A percentile compares a stretch with the other conserved stretches of the same genome.
phyloP scores from a whole-genome alignment of 176 grass and related monocot species.

The Leersia perrieri region DNA sequence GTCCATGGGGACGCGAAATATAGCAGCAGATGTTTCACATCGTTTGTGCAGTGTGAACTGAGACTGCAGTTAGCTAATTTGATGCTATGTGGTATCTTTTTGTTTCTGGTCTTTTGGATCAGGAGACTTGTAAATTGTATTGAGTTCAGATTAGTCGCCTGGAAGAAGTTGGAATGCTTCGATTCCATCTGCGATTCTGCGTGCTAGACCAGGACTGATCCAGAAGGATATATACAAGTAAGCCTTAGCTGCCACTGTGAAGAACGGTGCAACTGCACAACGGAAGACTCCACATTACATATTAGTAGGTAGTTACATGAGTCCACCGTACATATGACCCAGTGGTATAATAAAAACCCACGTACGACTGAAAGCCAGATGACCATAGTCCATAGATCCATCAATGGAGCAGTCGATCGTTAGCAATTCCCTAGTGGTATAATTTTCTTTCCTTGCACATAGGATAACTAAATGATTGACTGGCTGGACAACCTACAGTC shows the following conservation, averaged over 20 bases:
- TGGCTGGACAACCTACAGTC: background rate
- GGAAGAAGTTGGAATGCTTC: background rate
- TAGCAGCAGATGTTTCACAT: conserved; percentile 10
- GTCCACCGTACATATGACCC: too few relatives aligned
- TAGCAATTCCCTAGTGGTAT: too few relatives aligned
- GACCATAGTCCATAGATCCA: too few relatives aligned
- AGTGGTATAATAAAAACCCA: too few relatives aligned
- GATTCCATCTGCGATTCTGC: background rate
- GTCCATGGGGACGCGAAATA: background rate
- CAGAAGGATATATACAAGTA: background rate
- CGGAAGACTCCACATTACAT: too few relatives aligned
- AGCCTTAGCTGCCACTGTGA: background rate
- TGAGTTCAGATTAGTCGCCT: background rate
- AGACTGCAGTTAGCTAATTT: background rate
- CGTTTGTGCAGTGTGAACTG: background rate
- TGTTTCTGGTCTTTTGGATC: background rate
- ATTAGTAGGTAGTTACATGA: too few relatives aligned
- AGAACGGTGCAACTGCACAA: too few relatives aligned
- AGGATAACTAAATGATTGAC: conserved; percentile 10
- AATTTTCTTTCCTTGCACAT: background rate
- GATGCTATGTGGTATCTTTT: background rate
- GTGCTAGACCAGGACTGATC: background rate
- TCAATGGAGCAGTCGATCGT: too few relatives aligned
- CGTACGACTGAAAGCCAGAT: too few relatives aligned
- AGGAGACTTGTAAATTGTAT: background rate